Base-by-base conservation (phyloP, 2,329 filamentous ascomycete genomes). In the Cladophialophora psammophila region DNA sequence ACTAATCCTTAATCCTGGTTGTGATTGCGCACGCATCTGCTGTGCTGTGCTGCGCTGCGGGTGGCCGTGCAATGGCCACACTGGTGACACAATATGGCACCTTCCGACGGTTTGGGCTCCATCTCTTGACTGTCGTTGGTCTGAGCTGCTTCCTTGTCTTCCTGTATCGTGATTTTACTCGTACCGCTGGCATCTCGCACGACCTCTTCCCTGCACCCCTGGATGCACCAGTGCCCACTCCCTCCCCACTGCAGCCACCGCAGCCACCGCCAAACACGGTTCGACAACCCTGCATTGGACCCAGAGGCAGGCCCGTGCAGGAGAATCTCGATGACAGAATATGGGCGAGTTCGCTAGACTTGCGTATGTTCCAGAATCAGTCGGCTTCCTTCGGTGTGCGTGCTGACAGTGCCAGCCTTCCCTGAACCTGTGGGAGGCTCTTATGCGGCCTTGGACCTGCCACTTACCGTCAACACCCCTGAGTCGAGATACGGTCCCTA, bases 251-350 rank as follows among this genome's bases (percentile, higher is more conserved):
- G 57, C 40, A 42, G 12, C n/a, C 45, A 61, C 36, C 20, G 40
- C 53, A 42, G 36, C 63, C 34, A 34, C 45, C 36, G 12, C 32
- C 34, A 32, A 58, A 31, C 15, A 42, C 52, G 55, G 52, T 32
- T 12, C 40, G 48, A 63, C 52, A 15, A 35, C 77, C 88, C 0
- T 93, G 91, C 75, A 79, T 85, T 58, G 90, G 90, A 0, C 87
- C 90, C 1, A 75, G 82, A 64, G 81, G 81, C 18, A 75, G 77
- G 52, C 68, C 76, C 2, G 80, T 85, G 2, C 88, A 88, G 53
- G 79, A 83, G 63, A 81, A 81, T 55, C 77, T 85, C 8, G 83
- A 87, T 67, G 89, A 92, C 40, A 45, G 52, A 40, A 26, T 67
- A 45, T 48, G 55, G 55, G 59, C 60, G 8, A 48, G 15, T 8